Base-by-base conservation (phyloP, 2,329 filamentous ascomycete species). In the Aspergillus neotritici region DNA sequence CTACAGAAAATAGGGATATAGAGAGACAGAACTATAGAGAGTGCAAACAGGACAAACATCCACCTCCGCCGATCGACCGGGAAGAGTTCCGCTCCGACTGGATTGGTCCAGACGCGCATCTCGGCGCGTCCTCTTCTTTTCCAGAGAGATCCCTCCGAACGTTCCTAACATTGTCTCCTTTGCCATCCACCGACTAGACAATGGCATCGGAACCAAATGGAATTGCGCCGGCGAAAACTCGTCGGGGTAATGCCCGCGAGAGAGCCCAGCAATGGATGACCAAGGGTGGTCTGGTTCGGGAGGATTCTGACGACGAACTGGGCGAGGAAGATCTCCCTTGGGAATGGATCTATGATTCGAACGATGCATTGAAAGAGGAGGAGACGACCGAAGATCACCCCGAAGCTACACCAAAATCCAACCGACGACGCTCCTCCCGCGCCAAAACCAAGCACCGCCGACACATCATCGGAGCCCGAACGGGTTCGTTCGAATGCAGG, bases 271-370 rank as follows among this genome's bases (percentile, higher is more conserved):
- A 68, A 56, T 73, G 72, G 58, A 72, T 83, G 46, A 76, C 68
- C 47, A 80, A 65, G 52, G 79, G 80, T 35, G 84, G 83, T 25
- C 74, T 89, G 9, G 68, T 73, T 5, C 76, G 85, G 56, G 86
- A 93, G 48, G 85, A 94, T 62, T 94, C 87, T 0, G 89, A 94
- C 63, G 89, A 94, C 65, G 91, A 95, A 64, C 78, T 94, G 16
- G 84, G 82, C 21, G 73, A 77, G 30, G 82, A 86, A 38, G 85
- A 88, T 56, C 69, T 77, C 35, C 79, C 83, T 0, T 93, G 87
- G 87, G 78, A 87, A 68, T 91, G 86, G 85, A 77, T 91, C 34
- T 89, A 91, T 65, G 74, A 62, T 40, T 15, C 48, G 16, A 53
- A 60, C 40, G 42, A 64, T 36, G 38, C 55, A 21, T 38, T 50